A percentile compares a stretch with the other conserved stretches of the same genome.
Conservation (phyloP, 2,329 filamentous ascomycete species). For the Pseudovirgaria hyperparasitica region DNA sequence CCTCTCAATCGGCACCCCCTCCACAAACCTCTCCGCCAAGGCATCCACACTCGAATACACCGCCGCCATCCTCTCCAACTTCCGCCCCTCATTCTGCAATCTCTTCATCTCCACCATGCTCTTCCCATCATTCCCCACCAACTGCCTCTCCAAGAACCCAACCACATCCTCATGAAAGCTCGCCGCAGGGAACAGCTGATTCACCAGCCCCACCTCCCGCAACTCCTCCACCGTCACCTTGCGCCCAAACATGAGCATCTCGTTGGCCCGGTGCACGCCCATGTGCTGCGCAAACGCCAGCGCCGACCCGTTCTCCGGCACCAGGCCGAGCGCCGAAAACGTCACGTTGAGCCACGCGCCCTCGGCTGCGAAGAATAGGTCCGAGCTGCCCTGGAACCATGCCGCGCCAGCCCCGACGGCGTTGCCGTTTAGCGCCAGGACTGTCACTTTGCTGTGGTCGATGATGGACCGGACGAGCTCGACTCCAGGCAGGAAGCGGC, state of each 20-base stretch:
- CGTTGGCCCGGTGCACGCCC: conserved; percentile 38
- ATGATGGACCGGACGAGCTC: conserved; percentile 34
- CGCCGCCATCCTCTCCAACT: conserved; percentile 32
- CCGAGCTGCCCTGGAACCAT: conserved; percentile 37
- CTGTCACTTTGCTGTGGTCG: conserved; percentile 38
- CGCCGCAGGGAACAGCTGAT: conserved; percentile 31
- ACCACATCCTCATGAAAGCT: conserved; percentile 30
- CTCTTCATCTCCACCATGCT: conserved; percentile 41
- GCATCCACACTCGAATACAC: conserved; percentile 36
- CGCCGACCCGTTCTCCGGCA: conserved; percentile 37
- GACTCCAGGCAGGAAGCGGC: conserved; percentile 15
- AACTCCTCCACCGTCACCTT: conserved; percentile 32
- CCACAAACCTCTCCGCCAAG: conserved; percentile 36
- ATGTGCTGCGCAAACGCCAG: conserved; percentile 34
- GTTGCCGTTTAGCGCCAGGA: conserved; percentile 38
- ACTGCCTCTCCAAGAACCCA: conserved; percentile 29
- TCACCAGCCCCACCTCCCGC: conserved; percentile 32
- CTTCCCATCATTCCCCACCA: conserved; percentile 35
- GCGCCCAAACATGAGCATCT: conserved; percentile 39
- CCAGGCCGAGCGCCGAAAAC: conserved; percentile 35
- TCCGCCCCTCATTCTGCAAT: conserved; percentile 33
- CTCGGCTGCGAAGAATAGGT: conserved; percentile 35
- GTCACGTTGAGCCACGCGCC: conserved; percentile 36
- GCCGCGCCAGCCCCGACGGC: conserved; percentile 38
- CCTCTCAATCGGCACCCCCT: conserved; percentile 31